A percentile compares a stretch with the other conserved stretches of the same genome.
Conservation (phyloP, 73 alveolate species). For the Symbiodinium pilosum region DNA sequence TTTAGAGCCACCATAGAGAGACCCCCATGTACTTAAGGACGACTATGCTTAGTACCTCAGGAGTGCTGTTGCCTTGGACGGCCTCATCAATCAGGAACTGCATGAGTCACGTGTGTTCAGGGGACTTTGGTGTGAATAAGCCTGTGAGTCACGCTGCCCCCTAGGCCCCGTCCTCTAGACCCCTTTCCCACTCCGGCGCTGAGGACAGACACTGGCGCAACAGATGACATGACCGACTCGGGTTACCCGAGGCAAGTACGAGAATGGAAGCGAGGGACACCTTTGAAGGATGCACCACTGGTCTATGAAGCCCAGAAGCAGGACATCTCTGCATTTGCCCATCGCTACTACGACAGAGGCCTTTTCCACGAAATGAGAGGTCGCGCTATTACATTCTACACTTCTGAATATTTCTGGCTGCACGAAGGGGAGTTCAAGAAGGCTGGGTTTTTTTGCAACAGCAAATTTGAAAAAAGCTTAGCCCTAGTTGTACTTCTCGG, state of each 20-base stretch:
- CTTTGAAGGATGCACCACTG: background rate
- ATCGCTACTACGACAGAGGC: conserved; percentile 51
- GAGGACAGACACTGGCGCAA: conserved; percentile 72
- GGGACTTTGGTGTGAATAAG: too few species aligned
- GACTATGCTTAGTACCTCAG: too few species aligned
- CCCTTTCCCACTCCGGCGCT: too few species aligned
- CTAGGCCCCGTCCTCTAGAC: too few species aligned
- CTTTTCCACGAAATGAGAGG: conserved; percentile 30
- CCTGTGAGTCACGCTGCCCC: too few species aligned
- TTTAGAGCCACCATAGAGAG: too few species aligned
- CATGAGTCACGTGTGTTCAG: too few species aligned
- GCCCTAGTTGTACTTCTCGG: too few species aligned
- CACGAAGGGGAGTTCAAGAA: conserved; percentile 54
- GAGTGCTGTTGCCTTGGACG: too few species aligned
- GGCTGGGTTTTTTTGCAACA: too few species aligned
- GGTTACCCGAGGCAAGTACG: conserved; percentile 63
- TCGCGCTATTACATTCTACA: background rate
- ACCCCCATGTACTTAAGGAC: too few species aligned
- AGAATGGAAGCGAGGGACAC: conserved; percentile 23
- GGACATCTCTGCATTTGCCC: background rate
- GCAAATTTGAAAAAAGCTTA: background rate
- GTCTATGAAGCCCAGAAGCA: background rate
- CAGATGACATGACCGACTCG: conserved; percentile 66
- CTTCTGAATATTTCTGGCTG: conserved; percentile 23
- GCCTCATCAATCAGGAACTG: too few species aligned